phyloP scores from a whole-genome alignment of 1,284 basidiomycete genomes.

The Leccinum pallidistipes region DNA sequence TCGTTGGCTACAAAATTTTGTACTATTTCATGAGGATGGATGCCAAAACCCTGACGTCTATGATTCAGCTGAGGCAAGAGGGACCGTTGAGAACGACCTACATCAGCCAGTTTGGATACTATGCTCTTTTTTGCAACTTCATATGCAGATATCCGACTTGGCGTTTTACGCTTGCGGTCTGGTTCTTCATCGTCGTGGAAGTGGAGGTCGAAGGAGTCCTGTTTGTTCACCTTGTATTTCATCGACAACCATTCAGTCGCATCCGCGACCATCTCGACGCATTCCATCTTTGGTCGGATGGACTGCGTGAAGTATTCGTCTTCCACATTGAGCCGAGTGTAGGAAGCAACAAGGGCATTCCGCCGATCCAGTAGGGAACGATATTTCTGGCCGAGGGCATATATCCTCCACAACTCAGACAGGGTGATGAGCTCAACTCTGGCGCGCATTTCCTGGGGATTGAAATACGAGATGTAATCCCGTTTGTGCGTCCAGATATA shows the following conservation, averaged over 20 bases:
- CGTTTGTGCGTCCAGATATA: constrained; percentile 94
- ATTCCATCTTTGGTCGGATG: constrained; percentile 62
- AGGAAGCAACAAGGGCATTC: constrained; percentile 62
- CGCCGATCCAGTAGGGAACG: constrained; percentile 80
- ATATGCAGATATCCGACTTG: constrained; percentile 85
- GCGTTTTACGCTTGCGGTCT: constrained; percentile 76
- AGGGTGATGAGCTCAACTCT: constrained; percentile 72
- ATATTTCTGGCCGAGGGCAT: constrained; percentile 83
- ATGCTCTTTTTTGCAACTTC: constrained; percentile 83
- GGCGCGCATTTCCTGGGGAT: constrained; percentile 52
- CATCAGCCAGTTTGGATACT: constrained; percentile 75
- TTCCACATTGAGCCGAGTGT: constrained; percentile 58
- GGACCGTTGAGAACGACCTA: constrained; percentile 34
- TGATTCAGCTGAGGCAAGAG: constrained; percentile 15
- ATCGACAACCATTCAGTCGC: constrained; percentile 89
- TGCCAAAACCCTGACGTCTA: constrained; percentile 67
- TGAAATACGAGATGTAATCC: constrained; percentile 85
- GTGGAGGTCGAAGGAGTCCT: constrained; percentile 57
- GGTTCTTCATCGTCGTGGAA: constrained; percentile 69
- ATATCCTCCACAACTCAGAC: constrained; percentile 87
- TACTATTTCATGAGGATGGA: constrained; percentile 77
- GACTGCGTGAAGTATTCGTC: constrained; percentile 77
- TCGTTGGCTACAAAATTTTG: constrained; percentile 69
- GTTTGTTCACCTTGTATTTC: constrained; percentile 80
- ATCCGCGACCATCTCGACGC: constrained; percentile 90